phyloP scores from a whole-genome alignment of 2,329 filamentous ascomycete species.

The Calonectria ilicicola region DNA sequence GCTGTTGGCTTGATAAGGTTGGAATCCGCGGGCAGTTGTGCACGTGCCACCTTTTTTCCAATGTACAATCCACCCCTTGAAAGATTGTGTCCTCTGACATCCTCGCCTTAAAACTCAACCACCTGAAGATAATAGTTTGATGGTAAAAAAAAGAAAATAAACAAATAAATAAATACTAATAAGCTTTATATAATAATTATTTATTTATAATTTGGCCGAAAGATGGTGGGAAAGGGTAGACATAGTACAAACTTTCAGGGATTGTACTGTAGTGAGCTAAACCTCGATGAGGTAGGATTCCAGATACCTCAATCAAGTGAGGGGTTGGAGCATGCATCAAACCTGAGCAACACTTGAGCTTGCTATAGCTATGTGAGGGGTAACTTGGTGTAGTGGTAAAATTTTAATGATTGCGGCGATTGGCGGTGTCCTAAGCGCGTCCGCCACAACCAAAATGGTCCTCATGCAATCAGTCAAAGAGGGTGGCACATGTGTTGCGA shows the following conservation, averaged over 20 bases:
- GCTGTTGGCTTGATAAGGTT: neutral
- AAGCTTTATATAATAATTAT: too few relatives aligned
- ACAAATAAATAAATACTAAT: too few relatives aligned
- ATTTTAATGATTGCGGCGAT: neutral
- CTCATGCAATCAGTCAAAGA: conserved; percentile 4
- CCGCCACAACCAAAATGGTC: neutral
- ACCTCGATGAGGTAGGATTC: neutral
- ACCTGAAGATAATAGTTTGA: too few relatives aligned
- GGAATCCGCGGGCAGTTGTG: neutral
- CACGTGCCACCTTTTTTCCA: neutral
- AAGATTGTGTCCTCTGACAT: too few relatives aligned
- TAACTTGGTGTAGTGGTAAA: neutral
- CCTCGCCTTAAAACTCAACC: too few relatives aligned
- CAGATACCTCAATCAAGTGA: neutral
- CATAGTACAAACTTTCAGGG: too few relatives aligned
- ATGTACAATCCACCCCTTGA: too few relatives aligned
- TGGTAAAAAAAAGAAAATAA: too few relatives aligned
- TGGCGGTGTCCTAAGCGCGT: neutral
- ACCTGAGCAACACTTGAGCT: too few relatives aligned
- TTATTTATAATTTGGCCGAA: too few relatives aligned
- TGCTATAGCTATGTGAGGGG: neutral
- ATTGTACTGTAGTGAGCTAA: neutral
- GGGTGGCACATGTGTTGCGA: conserved; percentile 26
- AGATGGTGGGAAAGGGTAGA: too few relatives aligned
- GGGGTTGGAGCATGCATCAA: neutral